Conservation (phyloP, 495 filamentous ascomycete species). For the Lichenothelia convexa region DNA sequence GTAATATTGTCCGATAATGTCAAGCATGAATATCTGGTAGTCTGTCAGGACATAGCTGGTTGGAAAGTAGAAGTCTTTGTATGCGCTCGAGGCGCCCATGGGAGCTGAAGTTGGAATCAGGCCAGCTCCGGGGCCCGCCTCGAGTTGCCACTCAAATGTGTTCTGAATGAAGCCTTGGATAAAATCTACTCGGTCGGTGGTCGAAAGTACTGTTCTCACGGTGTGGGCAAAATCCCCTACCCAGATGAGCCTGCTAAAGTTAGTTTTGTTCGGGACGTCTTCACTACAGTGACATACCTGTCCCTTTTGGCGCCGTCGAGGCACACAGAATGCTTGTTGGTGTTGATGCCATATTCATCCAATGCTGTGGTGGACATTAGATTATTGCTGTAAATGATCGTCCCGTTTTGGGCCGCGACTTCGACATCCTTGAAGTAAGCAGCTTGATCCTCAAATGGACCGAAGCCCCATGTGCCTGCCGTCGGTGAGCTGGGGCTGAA, state of each 20-base stretch:
- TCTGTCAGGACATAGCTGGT: conserved; percentile 1
- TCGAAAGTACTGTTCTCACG: conserved; percentile 1
- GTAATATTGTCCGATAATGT: conserved; percentile 12
- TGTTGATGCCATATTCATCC: conserved; percentile 13
- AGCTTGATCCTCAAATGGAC: conserved; percentile 17
- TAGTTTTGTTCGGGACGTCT: too few species aligned
- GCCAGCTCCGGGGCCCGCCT: not conserved
- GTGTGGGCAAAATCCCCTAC: conserved; percentile 11
- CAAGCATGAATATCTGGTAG: conserved; percentile 16
- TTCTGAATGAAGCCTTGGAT: conserved; percentile 4
- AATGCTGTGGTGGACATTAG: conserved; percentile 12
- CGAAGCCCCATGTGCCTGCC: conserved; percentile 20
- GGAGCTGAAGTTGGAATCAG: not conserved
- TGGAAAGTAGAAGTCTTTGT: not conserved
- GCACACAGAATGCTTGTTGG: conserved; percentile 15
- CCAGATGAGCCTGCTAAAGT: conserved; percentile 11
- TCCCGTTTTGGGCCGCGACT: conserved; percentile 16
- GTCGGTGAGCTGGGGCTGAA: conserved; percentile 1
- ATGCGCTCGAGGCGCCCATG: conserved; percentile 1
- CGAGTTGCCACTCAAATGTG: conserved; percentile 1
- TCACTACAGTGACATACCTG: too few species aligned
- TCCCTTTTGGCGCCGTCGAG: conserved; percentile 19
- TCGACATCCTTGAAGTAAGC: conserved; percentile 18
- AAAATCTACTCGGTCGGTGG: conserved; percentile 3
- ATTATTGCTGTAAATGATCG: conserved; percentile 14